phyloP scores from a whole-genome alignment of 768 basidiomycete genomes.

The Pulveroboletus sp. region DNA sequence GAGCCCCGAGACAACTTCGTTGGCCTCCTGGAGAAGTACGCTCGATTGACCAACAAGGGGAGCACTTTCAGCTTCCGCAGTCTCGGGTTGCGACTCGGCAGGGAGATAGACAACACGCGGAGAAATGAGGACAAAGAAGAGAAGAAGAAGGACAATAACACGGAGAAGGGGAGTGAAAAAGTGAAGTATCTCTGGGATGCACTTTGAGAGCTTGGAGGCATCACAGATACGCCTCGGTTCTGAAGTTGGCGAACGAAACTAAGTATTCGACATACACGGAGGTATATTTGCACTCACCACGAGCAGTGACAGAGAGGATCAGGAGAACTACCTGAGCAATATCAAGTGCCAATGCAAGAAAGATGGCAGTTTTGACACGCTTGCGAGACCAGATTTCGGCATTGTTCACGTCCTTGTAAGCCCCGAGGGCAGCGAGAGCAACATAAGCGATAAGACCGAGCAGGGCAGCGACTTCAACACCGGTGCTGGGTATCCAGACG shows the following conservation, averaged over 20 bases:
- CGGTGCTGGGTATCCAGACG: constrained; percentile 58
- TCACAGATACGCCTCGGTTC: constrained; percentile 19
- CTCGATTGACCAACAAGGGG: constrained; percentile 37
- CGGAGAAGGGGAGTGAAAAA: constrained; percentile 60
- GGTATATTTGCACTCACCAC: constrained; percentile 26
- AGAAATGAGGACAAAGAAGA: constrained; percentile 55
- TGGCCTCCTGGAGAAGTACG: constrained; percentile 49
- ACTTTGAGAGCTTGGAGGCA: constrained; percentile 21
- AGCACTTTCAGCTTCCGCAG: constrained; percentile 18
- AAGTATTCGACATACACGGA: not conserved
- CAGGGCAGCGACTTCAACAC: constrained; percentile 62
- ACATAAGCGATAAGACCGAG: constrained; percentile 66
- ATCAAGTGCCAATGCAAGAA: constrained; percentile 54
- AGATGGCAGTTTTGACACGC: constrained; percentile 51
- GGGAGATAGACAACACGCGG: constrained; percentile 62
- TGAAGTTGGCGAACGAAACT: not conserved
- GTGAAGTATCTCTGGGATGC: constrained; percentile 41
- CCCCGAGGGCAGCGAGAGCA: constrained; percentile 68
- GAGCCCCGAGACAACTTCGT: constrained; percentile 29
- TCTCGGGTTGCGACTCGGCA: constrained; percentile 16
- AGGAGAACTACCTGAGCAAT: constrained; percentile 54
- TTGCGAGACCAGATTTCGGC: constrained; percentile 62
- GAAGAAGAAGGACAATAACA: constrained; percentile 53
- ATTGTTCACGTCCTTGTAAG: constrained; percentile 74
- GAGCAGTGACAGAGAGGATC: constrained; percentile 35